Evolutionary conservation across 495 filamentous ascomycete genomes (phyloP).

Genomic region (Daldinia concentrica): DNA sequence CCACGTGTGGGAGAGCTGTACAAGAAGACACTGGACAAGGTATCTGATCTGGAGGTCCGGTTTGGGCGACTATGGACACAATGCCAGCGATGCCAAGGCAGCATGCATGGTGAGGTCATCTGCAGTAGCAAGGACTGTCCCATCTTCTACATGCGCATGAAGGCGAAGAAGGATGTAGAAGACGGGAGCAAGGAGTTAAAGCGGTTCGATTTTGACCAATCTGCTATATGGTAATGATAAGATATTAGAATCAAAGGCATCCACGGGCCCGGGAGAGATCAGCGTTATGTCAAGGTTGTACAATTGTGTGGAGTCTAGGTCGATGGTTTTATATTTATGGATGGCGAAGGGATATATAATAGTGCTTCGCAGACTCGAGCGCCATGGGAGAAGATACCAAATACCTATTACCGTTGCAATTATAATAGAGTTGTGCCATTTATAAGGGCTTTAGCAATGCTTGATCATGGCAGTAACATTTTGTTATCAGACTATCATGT

Average conservation of each 20-base stretch:
- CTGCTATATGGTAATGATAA: conserved; percentile 55
- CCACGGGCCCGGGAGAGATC: not conserved
- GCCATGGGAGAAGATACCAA: conserved; percentile 25
- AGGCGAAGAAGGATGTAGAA: conserved; percentile 98
- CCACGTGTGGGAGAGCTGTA: conserved; percentile 92
- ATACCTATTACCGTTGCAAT: not conserved
- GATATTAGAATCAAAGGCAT: conserved; percentile 7
- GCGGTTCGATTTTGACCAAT: conserved; percentile 86
- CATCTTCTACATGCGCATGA: conserved; percentile 99
- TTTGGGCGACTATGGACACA: conserved; percentile 97
- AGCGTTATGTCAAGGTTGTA: conserved; percentile 24
- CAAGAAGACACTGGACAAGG: conserved; percentile 85
- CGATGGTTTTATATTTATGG: conserved; percentile 2
- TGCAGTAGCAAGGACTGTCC: conserved; percentile 96
- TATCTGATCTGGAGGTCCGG: conserved; percentile 88
- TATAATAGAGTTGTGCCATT: not conserved
- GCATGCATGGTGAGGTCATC: conserved; percentile 97
- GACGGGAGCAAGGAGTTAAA: conserved; percentile 90
- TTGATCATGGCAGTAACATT: not conserved
- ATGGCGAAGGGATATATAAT: conserved; percentile 3
- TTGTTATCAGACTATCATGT: not conserved
- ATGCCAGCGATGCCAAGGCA: conserved; percentile 97
- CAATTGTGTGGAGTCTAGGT: conserved; percentile 33
- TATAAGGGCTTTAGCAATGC: not conserved
- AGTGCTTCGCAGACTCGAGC: not conserved